phyloP scores from a whole-genome alignment of 2,329 filamentous ascomycete genomes.

The Xylariales sp. region DNA sequence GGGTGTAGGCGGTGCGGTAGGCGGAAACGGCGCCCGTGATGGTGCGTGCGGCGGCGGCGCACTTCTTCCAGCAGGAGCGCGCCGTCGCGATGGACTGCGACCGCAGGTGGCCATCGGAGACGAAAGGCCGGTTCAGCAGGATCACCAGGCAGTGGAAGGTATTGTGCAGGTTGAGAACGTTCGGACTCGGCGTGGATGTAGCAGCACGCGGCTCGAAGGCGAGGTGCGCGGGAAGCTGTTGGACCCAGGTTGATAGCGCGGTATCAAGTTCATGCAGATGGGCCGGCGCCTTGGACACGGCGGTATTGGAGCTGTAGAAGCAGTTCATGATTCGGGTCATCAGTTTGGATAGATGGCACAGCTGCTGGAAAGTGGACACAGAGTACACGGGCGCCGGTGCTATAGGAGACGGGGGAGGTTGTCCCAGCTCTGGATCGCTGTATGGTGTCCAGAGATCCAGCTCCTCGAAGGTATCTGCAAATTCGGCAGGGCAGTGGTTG shows the following conservation, averaged over 20 bases:
- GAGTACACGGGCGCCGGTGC: slow-evolving; percentile 16
- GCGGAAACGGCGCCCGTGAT: slow-evolving; percentile 1
- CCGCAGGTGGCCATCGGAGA: not conserved
- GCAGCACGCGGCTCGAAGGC: not conserved
- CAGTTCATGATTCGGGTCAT: slow-evolving; percentile 28
- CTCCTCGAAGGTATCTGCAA: slow-evolving; percentile 21
- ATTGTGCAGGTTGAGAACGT: slow-evolving; percentile 2
- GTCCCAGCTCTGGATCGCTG: slow-evolving; percentile 2
- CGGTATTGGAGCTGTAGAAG: slow-evolving; percentile 24
- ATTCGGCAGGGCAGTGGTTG: slow-evolving; percentile 15
- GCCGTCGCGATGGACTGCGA: not conserved
- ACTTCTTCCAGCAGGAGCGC: slow-evolving; percentile 4
- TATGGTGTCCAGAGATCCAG: slow-evolving; percentile 10
- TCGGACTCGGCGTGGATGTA: not conserved
- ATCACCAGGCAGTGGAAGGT: slow-evolving; percentile 3
- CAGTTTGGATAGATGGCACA: slow-evolving; percentile 28
- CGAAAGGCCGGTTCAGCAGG: slow-evolving; percentile 3
- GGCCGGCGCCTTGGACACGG: slow-evolving; percentile 17
- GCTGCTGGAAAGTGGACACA: slow-evolving; percentile 29
- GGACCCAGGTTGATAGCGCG: slow-evolving; percentile 13
- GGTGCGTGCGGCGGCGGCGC: not conserved
- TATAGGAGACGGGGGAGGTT: slow-evolving; percentile 1
- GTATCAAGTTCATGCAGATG: slow-evolving; percentile 22
- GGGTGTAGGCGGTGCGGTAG: not conserved
- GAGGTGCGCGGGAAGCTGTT: not conserved